Percentiles rank a stretch among this genome's conserved stretches.
These are phyloP conservation scores for Umbelopsis sp. DNA, from an alignment of 371 early-diverging fungal species.

Conservation along the genomic window DNA sequence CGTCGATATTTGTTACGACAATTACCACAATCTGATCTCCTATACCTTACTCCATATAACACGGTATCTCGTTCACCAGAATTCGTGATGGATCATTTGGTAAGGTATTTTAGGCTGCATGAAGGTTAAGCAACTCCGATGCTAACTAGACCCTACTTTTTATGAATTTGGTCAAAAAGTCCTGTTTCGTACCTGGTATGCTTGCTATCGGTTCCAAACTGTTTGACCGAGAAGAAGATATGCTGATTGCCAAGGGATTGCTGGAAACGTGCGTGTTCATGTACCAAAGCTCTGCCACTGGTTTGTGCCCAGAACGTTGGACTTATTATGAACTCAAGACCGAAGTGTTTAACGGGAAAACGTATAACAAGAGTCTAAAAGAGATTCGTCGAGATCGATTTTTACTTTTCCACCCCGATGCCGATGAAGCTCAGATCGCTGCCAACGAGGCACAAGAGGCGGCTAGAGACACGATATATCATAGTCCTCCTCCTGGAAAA, in stretches of 20 bases:
- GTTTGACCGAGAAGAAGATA: slow-evolving; percentile 50
- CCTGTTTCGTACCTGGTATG: slow-evolving; percentile 76
- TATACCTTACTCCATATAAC: slow-evolving; percentile 45
- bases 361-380: not conserved
- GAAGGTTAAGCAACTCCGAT: not conserved
- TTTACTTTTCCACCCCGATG: not conserved
- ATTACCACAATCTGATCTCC: slow-evolving; percentile 46
- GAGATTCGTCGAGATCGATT: slow-evolving; percentile 1
- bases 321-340: not conserved
- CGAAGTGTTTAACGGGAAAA: not conserved
- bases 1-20: slow-evolving; percentile 54
- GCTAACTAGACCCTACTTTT: not conserved
- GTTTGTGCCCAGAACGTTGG: slow-evolving; percentile 62
- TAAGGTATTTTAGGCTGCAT: not conserved
- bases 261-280: slow-evolving; percentile 64
- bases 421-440: not conserved
- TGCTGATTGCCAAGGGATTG: slow-evolving; percentile 50
- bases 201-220: slow-evolving; percentile 64
- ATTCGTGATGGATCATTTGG: slow-evolving; percentile 59
- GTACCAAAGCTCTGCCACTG: slow-evolving; percentile 56
- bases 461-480: not conserved
- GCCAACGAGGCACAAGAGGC: not conserved
- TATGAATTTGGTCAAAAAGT: not conserved
- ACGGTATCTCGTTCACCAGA: slow-evolving; percentile 28
- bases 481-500: not conserved